Base-by-base conservation (phyloP, 768 basidiomycete genomes). In the Lentinula lateritia region DNA sequence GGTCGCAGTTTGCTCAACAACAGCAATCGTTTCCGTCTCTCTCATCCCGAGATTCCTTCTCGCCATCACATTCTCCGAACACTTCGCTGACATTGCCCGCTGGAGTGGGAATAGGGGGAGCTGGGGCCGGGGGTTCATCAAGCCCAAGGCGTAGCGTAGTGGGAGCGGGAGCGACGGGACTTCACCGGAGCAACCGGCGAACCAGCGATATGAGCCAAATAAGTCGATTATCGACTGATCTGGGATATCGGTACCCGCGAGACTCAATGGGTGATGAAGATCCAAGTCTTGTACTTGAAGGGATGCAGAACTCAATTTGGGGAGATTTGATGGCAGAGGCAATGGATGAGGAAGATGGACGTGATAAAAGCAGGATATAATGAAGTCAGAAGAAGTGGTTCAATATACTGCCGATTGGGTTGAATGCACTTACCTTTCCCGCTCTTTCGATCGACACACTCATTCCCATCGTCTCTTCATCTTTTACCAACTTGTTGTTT, bases 251-350 rank as follows among this genome's bases (percentile, higher is more conserved):
- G 43, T 79, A 79, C 36, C 78, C 80, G 60, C 74, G 78, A 23
- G 64, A 65, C 42, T 79, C 70, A 65, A 75, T 73, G 71, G 75
- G 71, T 20, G 80, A 76, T 35, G 74, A 79, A 45, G 79, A 82
- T 62, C 74, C 77, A 2, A 77, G 80, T 62, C 75, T 81, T 61
- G 76, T 87, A 20, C 71, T 86, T 18, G 77, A 80, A 18, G 81
- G 86, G 10, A 81, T 88, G 74, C 80, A 87, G 63, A 81, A 78
- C 62, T 88, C 88, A n/a, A 76, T 84, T 56, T 90, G 89, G 89
- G 84, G 85, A 67, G 72, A 73, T 58, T 71, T 81, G 73, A 81
- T 84, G 79, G 63, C 72, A 35, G 75, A 82, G 63, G 79, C 78
- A 35, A 76, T 78, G 34, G 70, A 76, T 62, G 80, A 83, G 63